Base-by-base conservation (phyloP, 2,329 filamentous ascomycete species). In the Fusarium sp. region DNA sequence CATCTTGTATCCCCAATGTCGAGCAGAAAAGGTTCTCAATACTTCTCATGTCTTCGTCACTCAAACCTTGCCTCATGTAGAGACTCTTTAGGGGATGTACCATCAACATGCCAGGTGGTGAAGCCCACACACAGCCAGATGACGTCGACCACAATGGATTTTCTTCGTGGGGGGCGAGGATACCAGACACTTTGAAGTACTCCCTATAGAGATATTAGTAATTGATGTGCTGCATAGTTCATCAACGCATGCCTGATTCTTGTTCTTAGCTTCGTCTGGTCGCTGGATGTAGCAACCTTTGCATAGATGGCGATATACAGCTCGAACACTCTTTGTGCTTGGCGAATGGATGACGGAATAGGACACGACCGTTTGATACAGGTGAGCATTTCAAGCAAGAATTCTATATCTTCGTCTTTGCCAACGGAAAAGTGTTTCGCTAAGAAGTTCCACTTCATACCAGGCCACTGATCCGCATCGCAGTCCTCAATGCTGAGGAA, bases 291-390 rank as follows among this genome's bases (percentile, higher is more conserved):
- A 6, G 47, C 8, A 32, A 66, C 50, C 19, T 56, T 66, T 8
- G 65, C 49, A 33, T 61, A 63, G 11, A 70, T 56, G 2, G 62
- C 67, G 17, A 55, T 6, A n/a, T 70, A 68, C 25, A 68, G 40
- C 6, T 61, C 46, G 30, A 68, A 66, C 15, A 66, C 57, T 17
- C 30, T 62, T 17, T 22, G 40, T 3, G 23, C 35, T 27, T 68
- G 67, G 17, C 44, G 13, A 1, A n/a, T 2, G 3, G 59, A 50
- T 22, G 51, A 49, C 3, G 43, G n/a, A 13, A 49, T 2, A 7
- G 57, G 61, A 13, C 40, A 61, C 3, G 55, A 63, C 10, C 1
- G 1, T 52, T 59, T 6, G 13, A 66, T 61, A 0, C 8, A 59
- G 3, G 6, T n/a, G 4, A 70, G 58, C 22, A 70, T 57, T 22